Conservation (phyloP, 441 rosid species). For the Populus hybrid region DNA sequence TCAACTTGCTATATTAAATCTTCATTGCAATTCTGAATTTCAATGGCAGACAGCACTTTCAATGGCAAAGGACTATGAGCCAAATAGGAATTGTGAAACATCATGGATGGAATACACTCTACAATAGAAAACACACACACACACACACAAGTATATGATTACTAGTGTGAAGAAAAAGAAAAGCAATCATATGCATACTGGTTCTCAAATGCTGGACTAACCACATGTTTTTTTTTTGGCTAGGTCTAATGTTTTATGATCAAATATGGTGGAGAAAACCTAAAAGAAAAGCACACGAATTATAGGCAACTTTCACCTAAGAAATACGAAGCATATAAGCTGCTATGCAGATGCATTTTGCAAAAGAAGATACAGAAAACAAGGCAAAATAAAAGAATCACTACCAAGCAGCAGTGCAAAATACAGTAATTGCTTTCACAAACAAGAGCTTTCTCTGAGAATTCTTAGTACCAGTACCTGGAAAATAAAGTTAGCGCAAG, state of each 20-base stretch:
- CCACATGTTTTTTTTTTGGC: background rate
- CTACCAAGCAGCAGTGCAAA: background rate
- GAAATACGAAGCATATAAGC: background rate
- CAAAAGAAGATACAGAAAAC: background rate
- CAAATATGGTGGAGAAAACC: background rate
- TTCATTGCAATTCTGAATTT: background rate
- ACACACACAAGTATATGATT: no score
- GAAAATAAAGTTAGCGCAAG: background rate
- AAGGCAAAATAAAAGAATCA: background rate
- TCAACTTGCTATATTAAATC: background rate
- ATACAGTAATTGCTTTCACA: background rate
- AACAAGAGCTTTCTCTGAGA: background rate
- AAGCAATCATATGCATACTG: background rate
- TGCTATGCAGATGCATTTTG: background rate
- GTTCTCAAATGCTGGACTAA: background rate
- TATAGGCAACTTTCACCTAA: background rate
- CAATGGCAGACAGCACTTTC: background rate
- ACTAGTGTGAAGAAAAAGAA: no score
- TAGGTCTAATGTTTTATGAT: background rate
- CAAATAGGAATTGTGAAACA: background rate
- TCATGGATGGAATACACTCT: background rate
- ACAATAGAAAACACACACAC: no score
- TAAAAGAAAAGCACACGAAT: background rate
- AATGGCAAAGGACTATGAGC: background rate
- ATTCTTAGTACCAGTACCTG: background rate